Conservation (phyloP, 2,329 filamentous ascomycete genomes). For the Aaosphaeria arxii region DNA sequence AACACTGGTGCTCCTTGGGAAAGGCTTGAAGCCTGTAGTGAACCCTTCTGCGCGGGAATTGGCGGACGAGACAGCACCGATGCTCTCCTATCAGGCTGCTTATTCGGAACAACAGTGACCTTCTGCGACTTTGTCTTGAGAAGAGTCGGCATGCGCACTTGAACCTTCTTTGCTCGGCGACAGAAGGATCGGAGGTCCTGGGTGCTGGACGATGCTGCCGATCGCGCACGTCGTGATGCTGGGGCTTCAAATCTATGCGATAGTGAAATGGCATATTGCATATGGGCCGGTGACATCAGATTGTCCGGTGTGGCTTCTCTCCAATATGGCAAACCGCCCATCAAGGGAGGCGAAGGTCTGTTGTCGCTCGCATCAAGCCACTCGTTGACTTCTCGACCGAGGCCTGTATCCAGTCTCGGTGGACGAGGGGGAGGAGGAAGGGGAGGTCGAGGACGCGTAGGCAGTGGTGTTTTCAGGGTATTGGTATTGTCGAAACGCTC, state of each 20-base stretch:
- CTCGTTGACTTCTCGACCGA: conserved; percentile 26
- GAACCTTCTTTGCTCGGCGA: conserved; percentile 24
- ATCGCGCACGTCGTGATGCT: conserved; percentile 2
- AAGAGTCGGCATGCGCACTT: conserved; percentile 27
- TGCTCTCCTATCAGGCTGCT: conserved; percentile 18
- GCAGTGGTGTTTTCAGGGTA: too few species aligned
- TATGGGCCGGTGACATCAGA: conserved; percentile 3
- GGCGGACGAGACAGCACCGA: conserved; percentile 14
- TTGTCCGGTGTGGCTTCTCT: conserved; percentile 12
- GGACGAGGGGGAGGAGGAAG: conserved; percentile 14
- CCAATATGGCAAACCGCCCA: conserved; percentile 35
- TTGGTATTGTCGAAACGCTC: too few species aligned
- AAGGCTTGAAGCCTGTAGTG: too few species aligned
- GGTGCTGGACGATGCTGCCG: conserved; percentile 11
- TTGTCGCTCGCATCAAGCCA: conserved; percentile 30
- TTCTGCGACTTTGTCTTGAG: conserved; percentile 16
- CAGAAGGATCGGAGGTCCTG: conserved; percentile 22
- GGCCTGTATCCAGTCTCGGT: conserved; percentile 20
- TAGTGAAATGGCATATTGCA: conserved; percentile 29
- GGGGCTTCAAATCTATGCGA: conserved; percentile 5
- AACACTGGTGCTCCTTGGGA: too few species aligned
- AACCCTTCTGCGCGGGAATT: too few species aligned
- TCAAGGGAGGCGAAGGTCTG: conserved; percentile 24
- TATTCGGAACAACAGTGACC: conserved; percentile 4
- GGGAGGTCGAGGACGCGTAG: too few species aligned